Evolutionary conservation across 106 monocot species (phyloP).

Genomic region (Dendrobium huoshanense): DNA sequence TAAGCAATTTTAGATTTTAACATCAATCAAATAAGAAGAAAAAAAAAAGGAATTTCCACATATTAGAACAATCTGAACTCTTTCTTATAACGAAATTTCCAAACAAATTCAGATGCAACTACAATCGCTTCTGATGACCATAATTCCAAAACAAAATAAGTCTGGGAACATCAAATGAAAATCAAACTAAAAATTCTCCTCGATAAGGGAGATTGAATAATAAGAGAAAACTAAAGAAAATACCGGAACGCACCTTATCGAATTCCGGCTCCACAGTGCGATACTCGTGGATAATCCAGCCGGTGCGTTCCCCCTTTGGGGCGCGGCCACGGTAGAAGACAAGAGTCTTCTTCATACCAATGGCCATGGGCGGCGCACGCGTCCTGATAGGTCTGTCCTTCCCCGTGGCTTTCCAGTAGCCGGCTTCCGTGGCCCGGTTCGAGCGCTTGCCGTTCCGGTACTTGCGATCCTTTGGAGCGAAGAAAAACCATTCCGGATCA

Average conservation of each 20-base stretch:
- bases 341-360: slow-evolving; percentile 78
- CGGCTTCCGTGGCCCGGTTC: slow-evolving; percentile 64
- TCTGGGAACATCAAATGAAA: neutral
- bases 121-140: neutral
- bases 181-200: neutral
- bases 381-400: slow-evolving; percentile 48
- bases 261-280: slow-evolving; percentile 39
- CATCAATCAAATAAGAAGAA: neutral
- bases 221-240: neutral
- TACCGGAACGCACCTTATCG: slow-evolving; percentile 28
- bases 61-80: neutral
- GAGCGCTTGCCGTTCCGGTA: slow-evolving; percentile 29
- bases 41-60: neutral
- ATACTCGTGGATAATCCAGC: slow-evolving; percentile 84
- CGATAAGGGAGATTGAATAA: neutral
- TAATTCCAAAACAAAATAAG: neutral
- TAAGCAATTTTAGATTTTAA: too few species aligned
- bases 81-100: neutral
- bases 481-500: slow-evolving; percentile 49
- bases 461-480: slow-evolving; percentile 32
- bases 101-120: neutral
- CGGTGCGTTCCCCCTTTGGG: slow-evolving; percentile 47
- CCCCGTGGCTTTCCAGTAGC: slow-evolving; percentile 94
- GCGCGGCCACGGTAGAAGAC: slow-evolving; percentile 68
- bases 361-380: neutral